A percentile compares a stretch with the other conserved stretches of the same genome.
These are phyloP conservation scores for Ligustrum vulgare DNA, from an alignment of 257 asterid genomes.

Conservation along the genomic window DNA sequence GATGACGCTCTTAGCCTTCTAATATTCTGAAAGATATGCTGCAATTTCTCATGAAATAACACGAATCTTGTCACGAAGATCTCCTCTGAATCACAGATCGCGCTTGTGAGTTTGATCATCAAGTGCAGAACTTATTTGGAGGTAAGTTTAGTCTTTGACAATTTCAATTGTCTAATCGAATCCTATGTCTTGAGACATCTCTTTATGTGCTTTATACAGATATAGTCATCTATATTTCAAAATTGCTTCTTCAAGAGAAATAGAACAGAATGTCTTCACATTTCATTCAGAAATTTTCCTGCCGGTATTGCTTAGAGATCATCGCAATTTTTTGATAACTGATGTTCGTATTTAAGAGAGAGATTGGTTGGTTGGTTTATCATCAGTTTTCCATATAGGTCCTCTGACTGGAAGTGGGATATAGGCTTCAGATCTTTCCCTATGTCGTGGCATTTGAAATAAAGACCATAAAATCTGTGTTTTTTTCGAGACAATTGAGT, in stretches of 20 bases:
- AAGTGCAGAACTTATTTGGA: not conserved
- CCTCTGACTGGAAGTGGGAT: not conserved
- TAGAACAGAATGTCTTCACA: not conserved
- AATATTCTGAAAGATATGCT: not conserved
- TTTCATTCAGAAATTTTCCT: not conserved
- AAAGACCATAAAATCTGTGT: no score
- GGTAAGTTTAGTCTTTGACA: constrained; percentile 14
- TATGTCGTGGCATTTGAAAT: not conserved
- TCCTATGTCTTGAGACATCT: not conserved
- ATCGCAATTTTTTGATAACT: constrained; percentile 7
- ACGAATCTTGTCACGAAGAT: not conserved
- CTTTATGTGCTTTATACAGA: not conserved
- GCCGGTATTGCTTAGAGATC: not conserved
- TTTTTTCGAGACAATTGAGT: not conserved
- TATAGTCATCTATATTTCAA: not conserved
- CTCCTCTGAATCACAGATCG: not conserved
- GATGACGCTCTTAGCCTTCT: no score
- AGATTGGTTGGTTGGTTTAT: not conserved
- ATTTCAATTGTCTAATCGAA: not conserved
- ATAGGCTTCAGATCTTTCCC: not conserved
- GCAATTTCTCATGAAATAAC: constrained; percentile 1
- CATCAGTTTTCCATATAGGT: not conserved
- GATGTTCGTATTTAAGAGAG: not conserved
- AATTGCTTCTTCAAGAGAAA: constrained; percentile 15
- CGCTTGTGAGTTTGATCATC: not conserved